These are phyloP conservation scores for Coniella lustricola DNA, from an alignment of 2,329 filamentous ascomycete genomes.

Conservation along the genomic window DNA sequence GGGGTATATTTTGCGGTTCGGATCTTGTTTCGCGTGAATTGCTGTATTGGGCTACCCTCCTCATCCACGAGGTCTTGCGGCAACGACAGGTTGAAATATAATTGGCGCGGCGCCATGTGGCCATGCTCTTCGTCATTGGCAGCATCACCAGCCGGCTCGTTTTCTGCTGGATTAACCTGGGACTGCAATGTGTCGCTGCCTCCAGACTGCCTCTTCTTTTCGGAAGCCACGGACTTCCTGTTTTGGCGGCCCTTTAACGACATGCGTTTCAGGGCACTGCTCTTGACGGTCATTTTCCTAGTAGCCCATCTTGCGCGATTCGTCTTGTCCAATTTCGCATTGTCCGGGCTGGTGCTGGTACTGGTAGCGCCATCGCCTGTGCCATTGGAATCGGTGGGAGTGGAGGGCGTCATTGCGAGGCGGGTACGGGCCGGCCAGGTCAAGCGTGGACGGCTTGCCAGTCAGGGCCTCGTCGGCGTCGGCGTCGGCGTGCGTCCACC, in stretches of 20 bases:
- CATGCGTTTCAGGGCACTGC: slow-evolving; percentile 69
- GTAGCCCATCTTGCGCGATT: slow-evolving; percentile 94
- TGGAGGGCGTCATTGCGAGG: slow-evolving; percentile 27
- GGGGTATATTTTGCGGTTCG: slow-evolving; percentile 96
- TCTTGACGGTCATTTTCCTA: slow-evolving; percentile 71
- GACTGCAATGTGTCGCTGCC: slow-evolving; percentile 23
- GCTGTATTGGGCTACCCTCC: slow-evolving; percentile 62
- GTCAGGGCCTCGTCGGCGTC: slow-evolving; percentile 28
- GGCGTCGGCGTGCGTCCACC: slow-evolving; percentile 21
- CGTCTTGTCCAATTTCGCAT: slow-evolving; percentile 46
- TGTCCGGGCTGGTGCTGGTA: slow-evolving; percentile 23
- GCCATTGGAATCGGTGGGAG: slow-evolving; percentile 7
- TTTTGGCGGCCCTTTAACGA: slow-evolving; percentile 75
- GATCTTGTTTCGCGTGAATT: slow-evolving; percentile 90
- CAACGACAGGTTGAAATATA: slow-evolving; percentile 84
- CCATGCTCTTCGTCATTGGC: slow-evolving; percentile 24
- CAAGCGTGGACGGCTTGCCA: slow-evolving; percentile 34
- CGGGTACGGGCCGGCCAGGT: slow-evolving; percentile 37
- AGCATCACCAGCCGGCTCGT: slow-evolving; percentile 31
- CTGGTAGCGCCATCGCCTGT: slow-evolving; percentile 10
- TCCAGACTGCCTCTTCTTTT: slow-evolving; percentile 59
- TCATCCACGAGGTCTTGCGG: slow-evolving; percentile 71
- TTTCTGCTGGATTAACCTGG: slow-evolving; percentile 25
- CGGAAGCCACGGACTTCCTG: slow-evolving; percentile 51
- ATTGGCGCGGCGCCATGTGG: slow-evolving; percentile 36